Conservation (phyloP, 495 filamentous ascomycete species). For the Neurospora sp. region DNA sequence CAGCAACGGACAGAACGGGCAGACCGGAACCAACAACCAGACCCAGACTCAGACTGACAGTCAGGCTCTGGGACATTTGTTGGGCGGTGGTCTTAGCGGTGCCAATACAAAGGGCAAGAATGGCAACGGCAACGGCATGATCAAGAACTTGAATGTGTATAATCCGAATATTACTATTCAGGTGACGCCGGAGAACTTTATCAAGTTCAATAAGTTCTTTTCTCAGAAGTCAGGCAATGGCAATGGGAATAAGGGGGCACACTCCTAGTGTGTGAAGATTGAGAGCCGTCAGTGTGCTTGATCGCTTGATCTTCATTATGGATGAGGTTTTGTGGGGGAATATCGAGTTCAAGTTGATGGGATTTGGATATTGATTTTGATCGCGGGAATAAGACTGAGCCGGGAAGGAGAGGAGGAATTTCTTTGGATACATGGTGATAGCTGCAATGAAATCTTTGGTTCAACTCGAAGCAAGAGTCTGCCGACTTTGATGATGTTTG, state of each 20-base stretch:
- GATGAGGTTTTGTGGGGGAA: not conserved
- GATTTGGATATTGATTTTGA: not conserved
- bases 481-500: not conserved
- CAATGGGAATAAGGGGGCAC: not conserved
- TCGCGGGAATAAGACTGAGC: no score
- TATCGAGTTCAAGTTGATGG: not conserved
- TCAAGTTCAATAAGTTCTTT: not conserved
- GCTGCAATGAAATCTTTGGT: not conserved
- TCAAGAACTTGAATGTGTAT: not conserved
- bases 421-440: not conserved
- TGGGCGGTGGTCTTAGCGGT: not conserved
- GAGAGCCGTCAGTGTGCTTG: not conserved
- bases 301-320: not conserved
- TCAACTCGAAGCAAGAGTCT: not conserved
- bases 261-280: not conserved
- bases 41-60: not conserved
- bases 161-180: not conserved
- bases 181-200: not conserved
- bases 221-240: not conserved
- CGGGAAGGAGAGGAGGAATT: no score
- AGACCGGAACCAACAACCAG: not conserved
- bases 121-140: not conserved
- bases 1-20: not conserved
- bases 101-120: not conserved
- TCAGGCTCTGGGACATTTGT: not conserved